A percentile compares a stretch with the other conserved stretches of the same genome.
phyloP scores from a whole-genome alignment of 1,284 basidiomycete species.

The Phlebopus sp. region DNA sequence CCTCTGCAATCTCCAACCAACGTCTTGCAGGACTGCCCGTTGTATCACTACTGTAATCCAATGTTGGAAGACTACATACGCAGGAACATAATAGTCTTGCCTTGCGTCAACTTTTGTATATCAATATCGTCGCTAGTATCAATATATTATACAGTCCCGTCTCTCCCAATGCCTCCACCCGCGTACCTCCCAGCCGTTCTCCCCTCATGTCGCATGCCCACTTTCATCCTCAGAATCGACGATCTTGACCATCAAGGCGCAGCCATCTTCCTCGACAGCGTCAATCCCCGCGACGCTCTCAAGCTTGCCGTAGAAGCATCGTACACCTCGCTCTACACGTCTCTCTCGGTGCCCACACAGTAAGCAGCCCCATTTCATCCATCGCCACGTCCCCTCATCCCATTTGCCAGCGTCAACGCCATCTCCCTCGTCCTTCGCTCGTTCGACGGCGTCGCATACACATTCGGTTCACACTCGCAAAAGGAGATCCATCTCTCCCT shows the following conservation, averaged over 20 bases:
- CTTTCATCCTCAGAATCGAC: constrained; percentile 52
- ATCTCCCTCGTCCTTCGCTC: constrained; percentile 56
- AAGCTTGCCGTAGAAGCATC: constrained; percentile 51
- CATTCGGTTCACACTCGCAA: constrained; percentile 48
- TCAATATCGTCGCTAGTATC: too few species aligned
- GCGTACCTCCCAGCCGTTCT: constrained; percentile 28
- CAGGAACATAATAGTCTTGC: neutral
- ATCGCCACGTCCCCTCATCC: constrained; percentile 7
- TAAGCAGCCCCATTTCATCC: constrained; percentile 30
- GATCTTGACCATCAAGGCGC: constrained; percentile 59
- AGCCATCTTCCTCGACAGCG: constrained; percentile 51
- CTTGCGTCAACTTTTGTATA: too few species aligned
- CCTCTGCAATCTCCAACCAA: neutral
- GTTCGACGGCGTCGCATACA: constrained; percentile 68
- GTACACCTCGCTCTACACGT: constrained; percentile 59
- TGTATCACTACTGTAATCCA: neutral
- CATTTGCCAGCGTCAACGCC: constrained; percentile 43
- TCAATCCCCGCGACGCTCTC: constrained; percentile 47
- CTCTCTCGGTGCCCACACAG: constrained; percentile 54
- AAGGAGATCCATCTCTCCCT: constrained; percentile 74
- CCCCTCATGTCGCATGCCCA: constrained; percentile 53
- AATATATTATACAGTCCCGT: too few species aligned
- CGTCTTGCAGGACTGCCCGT: neutral
- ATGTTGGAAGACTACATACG: neutral
- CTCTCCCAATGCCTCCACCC: constrained; percentile 24